Base-by-base conservation (phyloP, 169 alveolate genomes). In the Babesia gibsoni region DNA sequence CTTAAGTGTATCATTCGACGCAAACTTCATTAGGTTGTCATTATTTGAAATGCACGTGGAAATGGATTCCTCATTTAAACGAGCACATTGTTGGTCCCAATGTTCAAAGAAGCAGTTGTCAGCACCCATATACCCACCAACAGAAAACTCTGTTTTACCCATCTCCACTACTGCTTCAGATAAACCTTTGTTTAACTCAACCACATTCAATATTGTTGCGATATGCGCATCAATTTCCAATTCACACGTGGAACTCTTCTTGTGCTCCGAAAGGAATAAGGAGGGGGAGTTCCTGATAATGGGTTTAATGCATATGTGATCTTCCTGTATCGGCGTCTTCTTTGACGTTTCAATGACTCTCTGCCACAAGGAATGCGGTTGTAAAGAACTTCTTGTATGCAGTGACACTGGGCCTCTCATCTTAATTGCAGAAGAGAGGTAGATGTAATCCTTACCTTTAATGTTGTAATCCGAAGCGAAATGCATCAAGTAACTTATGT, bases 191-290 rank as follows among this genome's bases (percentile, higher is more conserved):
- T n/a, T 9, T n/a, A 25, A 61, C 50, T 61, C 72, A 35, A 61
- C 27, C 16, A 61, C 52, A 43, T 61, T 61, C 33, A 61, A 32
- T 16, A 61, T 61, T 18, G 52, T 61, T 10, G 72, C 58, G 3
- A 61, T n/a, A 20, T 61, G 72, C 35, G 72, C 46, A 20, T 61
- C 72, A 14, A 61, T 45, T 20, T 61, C 72, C n/a, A 61, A 49
- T 35, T 61, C 72, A 22, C 72, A 43, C 8, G 43, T 43, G 33
- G 72, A 61, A 6, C 50, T 27, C 10, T 35, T n/a, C 16, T 9
- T 10, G 45, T 61, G 72, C 39, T 29, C 27, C 33, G 72, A 61
- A 14, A 61, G 56, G 58, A 61, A 61, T 5, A 61, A 45, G 20
- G 72, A 61, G 18, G 72, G 72, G 20, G 72, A 61, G 20, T 61